These are phyloP conservation scores for Monosporozyma aerobia DNA, from an alignment of 805 yeast species.

Conservation along the genomic window DNA sequence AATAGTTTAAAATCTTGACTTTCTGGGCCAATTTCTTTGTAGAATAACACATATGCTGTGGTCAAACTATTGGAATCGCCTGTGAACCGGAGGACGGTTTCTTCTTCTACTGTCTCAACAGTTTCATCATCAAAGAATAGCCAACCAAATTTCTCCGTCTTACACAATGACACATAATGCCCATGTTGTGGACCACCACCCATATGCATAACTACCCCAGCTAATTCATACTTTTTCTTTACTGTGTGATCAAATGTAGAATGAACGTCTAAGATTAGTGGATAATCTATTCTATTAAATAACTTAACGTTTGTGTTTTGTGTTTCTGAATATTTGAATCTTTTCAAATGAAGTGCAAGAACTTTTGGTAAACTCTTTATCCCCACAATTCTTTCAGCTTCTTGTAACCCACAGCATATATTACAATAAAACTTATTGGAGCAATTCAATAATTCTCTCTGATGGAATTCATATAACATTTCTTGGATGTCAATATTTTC, in stretches of 20 bases:
- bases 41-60: conserved; percentile 82
- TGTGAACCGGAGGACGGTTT: conserved; percentile 72
- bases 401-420: conserved; percentile 80
- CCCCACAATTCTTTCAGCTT: conserved; percentile 85
- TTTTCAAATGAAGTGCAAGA: conserved; percentile 73
- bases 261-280: conserved; percentile 59
- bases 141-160: conserved; percentile 77
- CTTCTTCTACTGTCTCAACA: conserved; percentile 77
- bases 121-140: conserved; percentile 89
- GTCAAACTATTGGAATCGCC: conserved; percentile 84
- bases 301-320: conserved; percentile 74
- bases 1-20: not conserved
- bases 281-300: conserved; percentile 76
- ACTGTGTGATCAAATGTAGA: conserved; percentile 36
- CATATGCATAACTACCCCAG: conserved; percentile 82
- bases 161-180: conserved; percentile 82
- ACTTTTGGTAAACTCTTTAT: conserved; percentile 69
- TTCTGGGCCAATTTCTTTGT: conserved; percentile 42
- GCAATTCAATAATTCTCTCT: conserved; percentile 74
- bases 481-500: conserved; percentile 61
- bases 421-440: conserved; percentile 91
- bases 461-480: conserved; percentile 42
- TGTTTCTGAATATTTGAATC: conserved; percentile 84
- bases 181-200: conserved; percentile 99
- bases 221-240: conserved; percentile 59